These are phyloP conservation scores for Juglanconis sp. DNA, from an alignment of 2,329 filamentous ascomycete species.

Conservation along the genomic window DNA sequence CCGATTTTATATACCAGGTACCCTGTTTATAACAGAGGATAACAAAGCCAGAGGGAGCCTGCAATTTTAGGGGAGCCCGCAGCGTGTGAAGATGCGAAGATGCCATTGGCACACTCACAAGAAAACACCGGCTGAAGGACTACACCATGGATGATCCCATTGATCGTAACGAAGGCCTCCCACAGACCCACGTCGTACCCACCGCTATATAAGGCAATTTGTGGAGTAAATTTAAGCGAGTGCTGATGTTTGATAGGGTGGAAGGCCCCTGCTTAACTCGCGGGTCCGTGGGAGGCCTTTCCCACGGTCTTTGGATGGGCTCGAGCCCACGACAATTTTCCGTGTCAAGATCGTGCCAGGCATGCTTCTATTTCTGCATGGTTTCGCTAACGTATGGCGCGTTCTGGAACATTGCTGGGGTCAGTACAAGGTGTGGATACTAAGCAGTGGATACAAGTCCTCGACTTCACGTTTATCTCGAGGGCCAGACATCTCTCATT, in stretches of 20 bases:
- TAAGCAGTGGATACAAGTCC: background rate
- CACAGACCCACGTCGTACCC: too few relatives aligned
- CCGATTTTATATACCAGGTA: conserved; percentile 7
- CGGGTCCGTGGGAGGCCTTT: too few relatives aligned
- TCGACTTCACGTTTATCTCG: background rate
- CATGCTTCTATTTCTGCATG: background rate
- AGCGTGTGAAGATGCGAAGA: background rate
- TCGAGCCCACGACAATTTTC: background rate
- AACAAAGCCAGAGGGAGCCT: background rate
- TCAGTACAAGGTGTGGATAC: background rate
- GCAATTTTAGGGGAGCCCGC: conserved; percentile 5
- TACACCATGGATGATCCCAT: background rate
- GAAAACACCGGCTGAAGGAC: background rate
- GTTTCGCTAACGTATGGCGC: background rate
- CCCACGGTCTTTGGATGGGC: background rate
- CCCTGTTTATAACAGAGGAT: background rate
- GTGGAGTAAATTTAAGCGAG: too few relatives aligned
- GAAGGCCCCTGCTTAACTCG: too few relatives aligned
- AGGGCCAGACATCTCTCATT: background rate
- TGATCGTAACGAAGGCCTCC: background rate
- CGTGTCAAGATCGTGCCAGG: background rate
- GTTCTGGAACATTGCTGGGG: conserved; percentile 11
- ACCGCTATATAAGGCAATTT: too few relatives aligned
- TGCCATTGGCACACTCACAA: background rate
- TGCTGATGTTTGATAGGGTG: too few relatives aligned